A percentile compares a stretch with the other conserved stretches of the same genome.
These are phyloP conservation scores for Trichoderma sp. DNA, from an alignment of 2,329 filamentous ascomycete species.

Conservation along the genomic window DNA sequence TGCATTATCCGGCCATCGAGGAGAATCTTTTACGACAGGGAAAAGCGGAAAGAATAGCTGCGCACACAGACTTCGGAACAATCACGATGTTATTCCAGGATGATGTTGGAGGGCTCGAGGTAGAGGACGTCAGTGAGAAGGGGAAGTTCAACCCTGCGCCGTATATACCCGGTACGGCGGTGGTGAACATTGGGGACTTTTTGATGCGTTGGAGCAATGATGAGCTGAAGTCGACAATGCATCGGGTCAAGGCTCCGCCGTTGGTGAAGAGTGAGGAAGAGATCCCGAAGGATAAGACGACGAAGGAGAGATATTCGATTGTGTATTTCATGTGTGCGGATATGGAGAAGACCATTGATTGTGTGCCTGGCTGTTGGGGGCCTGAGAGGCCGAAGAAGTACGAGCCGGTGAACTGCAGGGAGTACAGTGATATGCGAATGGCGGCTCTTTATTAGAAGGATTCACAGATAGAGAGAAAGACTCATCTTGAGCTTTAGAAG, in stretches of 20 bases:
- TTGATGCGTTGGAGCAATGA: conserved; percentile 44
- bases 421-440: conserved; percentile 34
- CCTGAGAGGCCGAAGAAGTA: conserved; percentile 50
- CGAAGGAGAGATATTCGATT: conserved; percentile 57
- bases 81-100: conserved; percentile 53
- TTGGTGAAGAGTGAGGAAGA: neutral
- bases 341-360: conserved; percentile 51
- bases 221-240: conserved; percentile 37
- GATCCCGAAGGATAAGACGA: conserved; percentile 41
- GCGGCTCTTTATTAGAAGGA: conserved; percentile 22
- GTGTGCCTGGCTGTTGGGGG: conserved; percentile 48
- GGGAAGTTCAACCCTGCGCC: conserved; percentile 38
- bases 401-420: conserved; percentile 39
- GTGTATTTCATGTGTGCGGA: conserved; percentile 60
- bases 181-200: conserved; percentile 44
- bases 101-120: conserved; percentile 47
- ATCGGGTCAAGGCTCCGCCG: conserved; percentile 46
- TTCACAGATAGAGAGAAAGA: neutral
- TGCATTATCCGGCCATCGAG: conserved; percentile 50
- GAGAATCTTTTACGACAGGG: conserved; percentile 31
- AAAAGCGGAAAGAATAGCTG: conserved; percentile 29
- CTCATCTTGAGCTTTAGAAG: neutral
- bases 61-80: conserved; percentile 40
- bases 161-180: conserved; percentile 36
- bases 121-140: conserved; percentile 40